These are phyloP conservation scores for Cucumis melo DNA, from an alignment of 306 rosid species.

Conservation along the genomic window DNA sequence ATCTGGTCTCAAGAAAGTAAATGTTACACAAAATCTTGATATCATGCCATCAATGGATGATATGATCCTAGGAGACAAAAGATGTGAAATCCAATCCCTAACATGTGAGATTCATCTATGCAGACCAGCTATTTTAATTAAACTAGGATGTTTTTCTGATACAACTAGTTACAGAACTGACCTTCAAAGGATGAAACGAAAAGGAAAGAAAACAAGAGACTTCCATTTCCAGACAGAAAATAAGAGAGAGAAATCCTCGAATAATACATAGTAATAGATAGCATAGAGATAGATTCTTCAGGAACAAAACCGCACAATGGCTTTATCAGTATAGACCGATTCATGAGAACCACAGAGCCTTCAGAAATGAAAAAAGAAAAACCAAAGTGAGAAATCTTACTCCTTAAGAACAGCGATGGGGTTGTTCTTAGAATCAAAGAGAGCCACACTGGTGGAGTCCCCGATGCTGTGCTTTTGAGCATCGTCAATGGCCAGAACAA, in stretches of 20 bases:
- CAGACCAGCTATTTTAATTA: not conserved
- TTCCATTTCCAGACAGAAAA: not conserved
- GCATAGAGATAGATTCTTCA: not conserved
- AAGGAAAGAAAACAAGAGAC: not conserved
- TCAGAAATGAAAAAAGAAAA: not conserved
- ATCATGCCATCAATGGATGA: not conserved
- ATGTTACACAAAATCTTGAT: not conserved
- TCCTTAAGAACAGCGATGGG: constrained; percentile 76
- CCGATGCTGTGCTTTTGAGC: constrained; percentile 57
- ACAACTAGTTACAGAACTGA: not conserved
- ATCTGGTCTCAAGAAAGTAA: not conserved
- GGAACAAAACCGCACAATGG: not conserved
- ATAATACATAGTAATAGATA: not conserved
- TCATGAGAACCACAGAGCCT: not conserved
- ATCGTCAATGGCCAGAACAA: constrained; percentile 83
- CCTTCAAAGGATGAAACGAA: not conserved
- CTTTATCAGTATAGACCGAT: not conserved
- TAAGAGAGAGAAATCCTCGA: not conserved
- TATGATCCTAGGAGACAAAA: not conserved
- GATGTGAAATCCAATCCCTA: not conserved
- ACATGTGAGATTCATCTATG: not conserved
- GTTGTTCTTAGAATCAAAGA: constrained; percentile 42
- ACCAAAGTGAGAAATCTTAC: constrained; percentile 24
- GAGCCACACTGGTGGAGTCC: constrained; percentile 60
- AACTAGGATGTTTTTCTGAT: not conserved